Evolutionary conservation across 2,329 filamentous ascomycete genomes (phyloP).

Genomic region (Ophiostoma populinum): DNA sequence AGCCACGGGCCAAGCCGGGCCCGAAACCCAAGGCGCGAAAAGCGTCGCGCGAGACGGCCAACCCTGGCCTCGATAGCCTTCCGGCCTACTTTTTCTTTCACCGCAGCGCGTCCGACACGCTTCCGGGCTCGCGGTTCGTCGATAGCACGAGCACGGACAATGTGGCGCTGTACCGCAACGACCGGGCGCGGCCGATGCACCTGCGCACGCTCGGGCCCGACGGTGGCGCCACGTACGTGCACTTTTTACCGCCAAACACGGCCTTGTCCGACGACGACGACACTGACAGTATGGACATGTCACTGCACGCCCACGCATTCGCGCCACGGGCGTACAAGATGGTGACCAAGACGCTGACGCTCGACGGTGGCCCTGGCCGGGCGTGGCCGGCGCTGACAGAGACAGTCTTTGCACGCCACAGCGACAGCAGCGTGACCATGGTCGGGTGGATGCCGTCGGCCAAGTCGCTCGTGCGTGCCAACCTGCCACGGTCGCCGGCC

Average conservation of each 20-base stretch:
- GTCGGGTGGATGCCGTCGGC: conserved; percentile 26
- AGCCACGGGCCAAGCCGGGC: background rate
- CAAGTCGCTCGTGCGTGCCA: conserved; percentile 19
- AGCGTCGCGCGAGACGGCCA: background rate
- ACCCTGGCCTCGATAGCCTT: conserved; percentile 11
- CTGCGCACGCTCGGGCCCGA: background rate
- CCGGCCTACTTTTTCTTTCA: conserved; percentile 8
- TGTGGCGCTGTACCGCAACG: background rate
- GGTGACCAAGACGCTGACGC: background rate
- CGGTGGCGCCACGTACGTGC: background rate
- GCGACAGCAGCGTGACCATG: conserved; percentile 22
- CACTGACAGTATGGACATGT: background rate
- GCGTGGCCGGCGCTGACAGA: conserved; percentile 13
- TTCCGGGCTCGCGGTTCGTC: background rate
- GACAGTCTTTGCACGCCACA: conserved; percentile 20
- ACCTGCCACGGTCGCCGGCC: conserved; percentile 15
- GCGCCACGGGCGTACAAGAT: conserved; percentile 4
- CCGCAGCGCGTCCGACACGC: background rate
- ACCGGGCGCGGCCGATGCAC: background rate
- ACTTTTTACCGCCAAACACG: conserved; percentile 11
- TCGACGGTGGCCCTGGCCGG: background rate
- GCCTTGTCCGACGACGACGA: conserved; percentile 4
- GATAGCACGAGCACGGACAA: too few species aligned
- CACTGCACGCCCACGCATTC: background rate
- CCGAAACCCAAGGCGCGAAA: background rate